These are phyloP conservation scores for Panicum hallii DNA, from an alignment of 202 grass and related monocot genomes.

Conservation along the genomic window DNA sequence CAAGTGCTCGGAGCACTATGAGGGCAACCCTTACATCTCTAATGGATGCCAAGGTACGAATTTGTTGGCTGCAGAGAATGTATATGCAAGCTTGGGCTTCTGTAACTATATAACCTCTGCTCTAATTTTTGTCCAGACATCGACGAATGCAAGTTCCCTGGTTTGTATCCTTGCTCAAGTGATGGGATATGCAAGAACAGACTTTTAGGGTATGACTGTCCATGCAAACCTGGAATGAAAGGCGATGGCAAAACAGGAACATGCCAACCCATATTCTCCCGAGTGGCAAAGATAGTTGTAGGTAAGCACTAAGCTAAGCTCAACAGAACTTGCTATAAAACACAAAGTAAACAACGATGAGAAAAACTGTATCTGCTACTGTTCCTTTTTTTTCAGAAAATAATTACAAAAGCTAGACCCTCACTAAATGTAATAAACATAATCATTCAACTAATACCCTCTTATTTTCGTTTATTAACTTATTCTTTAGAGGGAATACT, in stretches of 20 bases:
- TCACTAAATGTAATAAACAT: too few species aligned
- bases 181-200: background rate
- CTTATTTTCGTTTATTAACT: too few species aligned
- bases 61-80: too few species aligned
- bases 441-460: too few species aligned
- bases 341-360: too few species aligned
- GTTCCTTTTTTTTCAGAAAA: too few species aligned
- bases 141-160: background rate
- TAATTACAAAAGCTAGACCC: too few species aligned
- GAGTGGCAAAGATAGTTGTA: background rate
- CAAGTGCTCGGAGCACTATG: constrained; percentile 1
- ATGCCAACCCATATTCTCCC: background rate
- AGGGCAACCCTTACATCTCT: constrained; percentile 15
- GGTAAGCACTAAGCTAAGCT: background rate
- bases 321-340: too few species aligned
- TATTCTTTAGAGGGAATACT: too few species aligned
- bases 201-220: background rate
- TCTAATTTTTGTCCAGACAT: background rate
- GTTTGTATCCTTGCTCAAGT: background rate
- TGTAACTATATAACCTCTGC: background rate
- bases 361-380: too few species aligned
- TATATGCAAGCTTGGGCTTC: background rate
- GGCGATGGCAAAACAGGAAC: background rate
- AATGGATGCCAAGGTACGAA: constrained; percentile 20
- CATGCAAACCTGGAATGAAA: constrained; percentile 26